Percentiles rank a stretch among this genome's conserved stretches.
Evolutionary conservation across 2,329 filamentous ascomycete species (phyloP).

Genomic region (Venturia nashicola): DNA sequence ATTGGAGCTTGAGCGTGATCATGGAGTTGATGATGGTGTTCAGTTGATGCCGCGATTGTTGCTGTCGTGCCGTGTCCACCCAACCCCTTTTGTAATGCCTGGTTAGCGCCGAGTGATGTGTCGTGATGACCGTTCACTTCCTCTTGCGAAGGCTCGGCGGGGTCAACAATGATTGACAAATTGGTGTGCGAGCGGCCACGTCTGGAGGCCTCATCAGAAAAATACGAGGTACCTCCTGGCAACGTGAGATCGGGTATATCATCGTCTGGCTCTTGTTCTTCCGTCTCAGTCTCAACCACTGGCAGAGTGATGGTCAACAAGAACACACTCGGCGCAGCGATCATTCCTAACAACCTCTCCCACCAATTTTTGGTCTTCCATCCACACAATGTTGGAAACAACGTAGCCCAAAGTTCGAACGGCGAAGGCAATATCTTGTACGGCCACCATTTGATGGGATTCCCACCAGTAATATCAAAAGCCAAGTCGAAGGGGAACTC

Average conservation of each 20-base stretch:
- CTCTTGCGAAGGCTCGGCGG: not conserved
- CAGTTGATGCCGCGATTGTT: conserved; percentile 19
- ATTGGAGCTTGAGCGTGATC: conserved; percentile 12
- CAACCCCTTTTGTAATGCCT: not conserved
- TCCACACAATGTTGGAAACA: conserved; percentile 77
- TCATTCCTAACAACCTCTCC: conserved; percentile 68
- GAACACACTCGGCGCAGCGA: conserved; percentile 84
- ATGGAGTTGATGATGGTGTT: conserved; percentile 14
- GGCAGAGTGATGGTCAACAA: conserved; percentile 81
- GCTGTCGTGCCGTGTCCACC: conserved; percentile 18
- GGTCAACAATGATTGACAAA: conserved; percentile 1
- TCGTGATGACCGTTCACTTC: not conserved
- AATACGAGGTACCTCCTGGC: conserved; percentile 13
- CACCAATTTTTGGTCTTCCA: conserved; percentile 76
- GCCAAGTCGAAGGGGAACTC: conserved; percentile 46
- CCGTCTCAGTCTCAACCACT: conserved; percentile 61
- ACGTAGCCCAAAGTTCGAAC: conserved; percentile 47
- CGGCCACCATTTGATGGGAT: conserved; percentile 64
- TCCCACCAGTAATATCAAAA: not conserved
- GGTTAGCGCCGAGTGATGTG: not conserved
- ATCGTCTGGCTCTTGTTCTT: conserved; percentile 37
- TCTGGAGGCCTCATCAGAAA: not conserved
- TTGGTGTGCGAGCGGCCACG: not conserved
- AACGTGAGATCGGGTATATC: conserved; percentile 25
- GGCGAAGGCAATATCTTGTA: conserved; percentile 44